phyloP scores from a whole-genome alignment of 2,329 filamentous ascomycete genomes.

The Pseudopithomyces chartarum region DNA sequence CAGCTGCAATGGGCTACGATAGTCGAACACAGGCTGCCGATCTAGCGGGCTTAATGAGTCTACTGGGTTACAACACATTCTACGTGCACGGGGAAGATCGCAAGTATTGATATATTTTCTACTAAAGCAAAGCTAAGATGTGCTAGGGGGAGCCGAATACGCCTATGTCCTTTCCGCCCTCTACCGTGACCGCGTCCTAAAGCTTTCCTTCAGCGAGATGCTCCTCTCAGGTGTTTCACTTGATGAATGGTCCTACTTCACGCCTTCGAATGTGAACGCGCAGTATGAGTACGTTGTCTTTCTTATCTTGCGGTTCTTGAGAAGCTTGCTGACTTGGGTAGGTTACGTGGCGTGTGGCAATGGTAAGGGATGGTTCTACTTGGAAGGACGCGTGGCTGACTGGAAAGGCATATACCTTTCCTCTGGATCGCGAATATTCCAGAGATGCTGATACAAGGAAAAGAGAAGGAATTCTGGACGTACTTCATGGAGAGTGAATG shows the following conservation, averaged over 20 bases:
- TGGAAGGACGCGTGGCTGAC: background rate
- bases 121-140: background rate
- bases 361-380: background rate
- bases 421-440: conserved; percentile 45
- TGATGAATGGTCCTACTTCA: background rate
- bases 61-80: conserved; percentile 40
- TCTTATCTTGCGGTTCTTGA: background rate
- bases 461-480: conserved; percentile 47
- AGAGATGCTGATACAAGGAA: conserved; percentile 47
- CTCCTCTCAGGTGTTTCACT: background rate
- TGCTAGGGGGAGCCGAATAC: conserved; percentile 35
- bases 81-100: conserved; percentile 43
- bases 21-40: conserved; percentile 39
- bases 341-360: background rate
- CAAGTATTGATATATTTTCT: background rate
- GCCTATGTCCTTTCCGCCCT: conserved; percentile 41
- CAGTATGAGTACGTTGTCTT: background rate
- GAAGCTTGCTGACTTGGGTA: background rate
- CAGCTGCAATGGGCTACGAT: conserved; percentile 32
- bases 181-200: conserved; percentile 36
- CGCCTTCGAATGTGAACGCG: background rate
- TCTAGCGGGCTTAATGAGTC: conserved; percentile 39
- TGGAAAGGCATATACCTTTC: conserved; percentile 18
- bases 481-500: conserved; percentile 49
- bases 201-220: background rate